Conservation (phyloP, 306 rosid species). For the Corylus americana region DNA sequence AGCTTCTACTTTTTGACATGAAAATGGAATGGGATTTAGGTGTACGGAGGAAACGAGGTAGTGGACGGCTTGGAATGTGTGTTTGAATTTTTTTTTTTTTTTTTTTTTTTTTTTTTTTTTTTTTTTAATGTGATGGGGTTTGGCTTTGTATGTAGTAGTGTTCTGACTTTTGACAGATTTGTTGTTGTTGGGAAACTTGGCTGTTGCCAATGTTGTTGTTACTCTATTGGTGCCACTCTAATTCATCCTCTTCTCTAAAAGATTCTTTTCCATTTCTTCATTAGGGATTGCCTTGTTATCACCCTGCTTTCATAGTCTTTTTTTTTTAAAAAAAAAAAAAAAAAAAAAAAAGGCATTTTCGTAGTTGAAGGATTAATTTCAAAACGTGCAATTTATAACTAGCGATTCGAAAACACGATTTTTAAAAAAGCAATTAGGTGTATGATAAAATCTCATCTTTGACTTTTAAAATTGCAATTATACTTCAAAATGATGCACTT, state of each 20-base stretch:
- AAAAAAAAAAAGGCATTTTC: too few species aligned
- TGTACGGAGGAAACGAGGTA: background rate
- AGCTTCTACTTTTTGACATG: conserved; percentile 19
- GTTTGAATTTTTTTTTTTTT: background rate
- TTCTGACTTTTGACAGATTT: conserved; percentile 15
- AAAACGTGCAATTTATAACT: too few species aligned
- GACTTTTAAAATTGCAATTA: too few species aligned
- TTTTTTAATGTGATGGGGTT: background rate
- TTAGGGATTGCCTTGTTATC: background rate
- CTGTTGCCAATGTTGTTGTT: background rate
- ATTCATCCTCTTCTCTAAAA: background rate
- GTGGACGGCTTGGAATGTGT: background rate
- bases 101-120: too few species aligned
- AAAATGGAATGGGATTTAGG: background rate
- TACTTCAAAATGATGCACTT: too few species aligned
- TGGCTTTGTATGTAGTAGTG: conserved; percentile 7
- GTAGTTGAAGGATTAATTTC: too few species aligned
- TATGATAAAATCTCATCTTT: too few species aligned
- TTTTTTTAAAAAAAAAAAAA: background rate
- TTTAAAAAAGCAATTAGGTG: too few species aligned
- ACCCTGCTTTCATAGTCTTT: too few species aligned
- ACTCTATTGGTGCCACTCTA: background rate
- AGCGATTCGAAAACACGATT: too few species aligned
- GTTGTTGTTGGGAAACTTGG: background rate
- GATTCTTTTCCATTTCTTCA: background rate